These are phyloP conservation scores for Lagenaria siceraria DNA, from an alignment of 306 rosid genomes.

Conservation along the genomic window DNA sequence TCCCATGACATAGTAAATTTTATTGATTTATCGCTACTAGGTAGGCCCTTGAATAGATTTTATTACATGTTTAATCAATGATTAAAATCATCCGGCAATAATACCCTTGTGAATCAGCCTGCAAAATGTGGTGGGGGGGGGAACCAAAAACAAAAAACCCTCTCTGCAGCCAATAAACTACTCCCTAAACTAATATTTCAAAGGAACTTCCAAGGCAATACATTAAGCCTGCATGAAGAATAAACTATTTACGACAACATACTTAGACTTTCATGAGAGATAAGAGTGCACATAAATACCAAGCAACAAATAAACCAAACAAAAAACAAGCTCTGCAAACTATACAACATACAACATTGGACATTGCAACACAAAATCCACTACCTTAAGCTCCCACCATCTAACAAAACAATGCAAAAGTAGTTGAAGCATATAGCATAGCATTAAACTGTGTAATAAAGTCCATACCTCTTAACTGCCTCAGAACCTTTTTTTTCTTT, in stretches of 20 bases:
- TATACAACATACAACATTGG: not conserved
- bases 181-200: not conserved
- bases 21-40: not conserved
- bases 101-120: not conserved
- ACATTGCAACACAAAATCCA: not conserved
- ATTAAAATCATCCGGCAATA: not conserved
- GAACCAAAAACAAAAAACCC: too few species aligned
- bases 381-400: not conserved
- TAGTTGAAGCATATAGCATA: not conserved
- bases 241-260: not conserved
- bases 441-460: not conserved
- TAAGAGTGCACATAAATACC: not conserved
- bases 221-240: not conserved
- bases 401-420: not conserved
- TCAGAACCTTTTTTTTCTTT: too few species aligned
- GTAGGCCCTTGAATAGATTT: not conserved
- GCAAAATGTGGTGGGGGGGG: not conserved
- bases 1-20: not conserved
- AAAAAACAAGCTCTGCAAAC: not conserved
- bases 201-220: not conserved
- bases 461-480: not conserved
- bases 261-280: not conserved
- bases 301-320: not conserved
- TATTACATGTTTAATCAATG: not conserved
- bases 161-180: not conserved